Evolutionary conservation across 192 early-diverging fungal genomes (phyloP), one percentile per base, ranked within the genome.

Genomic region (Kappamyces sp.): DNA sequence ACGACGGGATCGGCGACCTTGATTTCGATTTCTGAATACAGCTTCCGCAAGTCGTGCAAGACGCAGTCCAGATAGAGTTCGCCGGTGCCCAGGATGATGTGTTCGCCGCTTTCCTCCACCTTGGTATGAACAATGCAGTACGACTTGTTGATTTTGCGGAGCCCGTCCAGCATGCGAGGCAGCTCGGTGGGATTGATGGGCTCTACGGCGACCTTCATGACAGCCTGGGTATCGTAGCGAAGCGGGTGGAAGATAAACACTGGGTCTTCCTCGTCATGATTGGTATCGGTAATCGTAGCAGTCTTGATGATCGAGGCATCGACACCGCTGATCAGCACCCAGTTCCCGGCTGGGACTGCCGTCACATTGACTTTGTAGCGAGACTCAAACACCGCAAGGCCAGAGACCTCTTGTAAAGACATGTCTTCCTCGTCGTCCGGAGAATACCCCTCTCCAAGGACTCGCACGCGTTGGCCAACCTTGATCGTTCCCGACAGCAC

Each of bases 1-100:
- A 97, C 94, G 9, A 94, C 92, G 3, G 97, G 94, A 69, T 99
- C 94, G 0, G 93, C 86, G n/a, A 99, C 92, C 76, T 95, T 96
- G 63, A 99, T 82, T 61, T 97, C 97, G 48, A 99, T 95, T 62
- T 97, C 94, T 1, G 93, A 79, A 69, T 94, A 97, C 69, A 97
- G 73, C 60, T 80, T 72, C 47, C 97, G 86, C 62, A 99, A 74
- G 65, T 99, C 97, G 65, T 99, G 94, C 65, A 99, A 70, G 0
- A 93, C 90, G 61, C 91, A 97, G 74, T 99, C 97, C 60, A 99
- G 70, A 55, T 94, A 97, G 43, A 99, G 67, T 70, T 99, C 97
- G 47, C 97, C 97, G 1, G 94, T 89, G 12, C 89, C 97, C 44
- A 97, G 60, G 47, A 99, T 69, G 43, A 99, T 86, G 62, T 97